Base-by-base conservation (phyloP, 148 eudicot genomes). In the Rhododendron williamsianum region DNA sequence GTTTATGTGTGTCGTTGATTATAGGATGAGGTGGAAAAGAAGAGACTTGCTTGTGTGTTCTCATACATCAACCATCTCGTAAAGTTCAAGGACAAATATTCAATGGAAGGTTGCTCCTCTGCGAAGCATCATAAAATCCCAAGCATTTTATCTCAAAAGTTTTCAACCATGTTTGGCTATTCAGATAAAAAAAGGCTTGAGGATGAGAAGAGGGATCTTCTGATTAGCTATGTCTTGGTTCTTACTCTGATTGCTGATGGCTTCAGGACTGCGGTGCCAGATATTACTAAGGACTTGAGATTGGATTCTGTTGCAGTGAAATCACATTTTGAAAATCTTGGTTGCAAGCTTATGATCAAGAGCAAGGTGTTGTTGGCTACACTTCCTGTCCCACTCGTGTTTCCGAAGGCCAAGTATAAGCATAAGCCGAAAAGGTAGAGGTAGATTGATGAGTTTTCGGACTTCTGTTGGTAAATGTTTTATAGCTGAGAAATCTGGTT, bases 261-360 rank as follows among this genome's bases (percentile, higher is more conserved):
- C 45, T 97, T 94, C 48, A 84, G 86, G 82, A 91, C 93, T 13
- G 93, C 93, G 79, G 89, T 91, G 36, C 65, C 86, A 9, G 99
- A 97, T 83, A 97, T 97, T 87, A 92, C 94, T 25, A 90, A 81
- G 88, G 99, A 97, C 86, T 88, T 97, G 77, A 93, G 90, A 89
- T 92, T 92, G 92, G 77, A 88, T 78, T 45, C 85, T 8, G 0
- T 81, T 11, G 84, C 52, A 16, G 11, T 95, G 35, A 93, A 94
- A 83, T 86, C 90, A 21, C 90, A 92, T 87, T 90, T 83, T 27
- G 89, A 89, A 63, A 89, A 88, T 56, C 84, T 97, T 82, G 99
- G 99, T 15, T 97, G 99, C 94, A 92, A 93, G 88, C 81, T 91
- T 85, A 87, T 78, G 83, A 82, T 88, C 3, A 86, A 84, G 76